Percentiles rank a stretch among this genome's conserved stretches.
phyloP scores from a whole-genome alignment of 768 basidiomycete species.

The Boletus bicolor region DNA sequence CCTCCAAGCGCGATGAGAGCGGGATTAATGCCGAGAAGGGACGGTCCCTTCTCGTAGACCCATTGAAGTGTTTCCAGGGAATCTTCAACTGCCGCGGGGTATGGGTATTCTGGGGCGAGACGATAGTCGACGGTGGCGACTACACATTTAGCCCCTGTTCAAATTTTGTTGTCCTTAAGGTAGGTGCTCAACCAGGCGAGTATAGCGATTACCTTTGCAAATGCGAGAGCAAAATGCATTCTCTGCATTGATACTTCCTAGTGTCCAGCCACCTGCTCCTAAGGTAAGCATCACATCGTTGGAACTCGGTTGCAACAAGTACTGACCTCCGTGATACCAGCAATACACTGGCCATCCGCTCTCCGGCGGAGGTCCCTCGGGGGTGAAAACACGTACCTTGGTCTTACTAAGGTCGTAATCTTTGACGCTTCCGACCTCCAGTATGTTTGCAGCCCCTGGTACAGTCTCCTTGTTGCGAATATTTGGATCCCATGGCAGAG shows the following conservation, averaged over 20 bases:
- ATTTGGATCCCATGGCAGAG: slow-evolving; percentile 58
- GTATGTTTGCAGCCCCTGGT: slow-evolving; percentile 53
- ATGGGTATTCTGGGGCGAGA: slow-evolving; percentile 34
- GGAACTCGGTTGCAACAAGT: neutral
- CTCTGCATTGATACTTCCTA: slow-evolving; percentile 62
- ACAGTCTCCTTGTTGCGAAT: slow-evolving; percentile 52
- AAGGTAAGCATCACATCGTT: neutral
- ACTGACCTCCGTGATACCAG: slow-evolving; percentile 70
- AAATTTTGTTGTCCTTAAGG: neutral
- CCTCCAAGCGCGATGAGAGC: slow-evolving; percentile 65
- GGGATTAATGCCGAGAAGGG: slow-evolving; percentile 47
- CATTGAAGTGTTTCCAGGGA: slow-evolving; percentile 36
- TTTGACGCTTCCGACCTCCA: slow-evolving; percentile 52
- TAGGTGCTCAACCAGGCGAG: neutral
- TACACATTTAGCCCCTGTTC: slow-evolving; percentile 32
- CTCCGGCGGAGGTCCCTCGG: slow-evolving; percentile 43
- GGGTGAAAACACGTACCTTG: slow-evolving; percentile 62
- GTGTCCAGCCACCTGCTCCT: slow-evolving; percentile 67
- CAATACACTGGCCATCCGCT: slow-evolving; percentile 71
- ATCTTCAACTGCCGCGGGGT: slow-evolving; percentile 34
- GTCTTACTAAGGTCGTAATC: slow-evolving; percentile 53
- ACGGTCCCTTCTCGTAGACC: slow-evolving; percentile 39
- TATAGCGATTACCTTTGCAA: slow-evolving; percentile 23
- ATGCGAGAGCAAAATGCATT: slow-evolving; percentile 48
- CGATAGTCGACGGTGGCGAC: slow-evolving; percentile 34